Evolutionary conservation across 306 rosid species (phyloP), one percentile per base, ranked within the genome.

Genomic region (Prunus armeniaca): DNA sequence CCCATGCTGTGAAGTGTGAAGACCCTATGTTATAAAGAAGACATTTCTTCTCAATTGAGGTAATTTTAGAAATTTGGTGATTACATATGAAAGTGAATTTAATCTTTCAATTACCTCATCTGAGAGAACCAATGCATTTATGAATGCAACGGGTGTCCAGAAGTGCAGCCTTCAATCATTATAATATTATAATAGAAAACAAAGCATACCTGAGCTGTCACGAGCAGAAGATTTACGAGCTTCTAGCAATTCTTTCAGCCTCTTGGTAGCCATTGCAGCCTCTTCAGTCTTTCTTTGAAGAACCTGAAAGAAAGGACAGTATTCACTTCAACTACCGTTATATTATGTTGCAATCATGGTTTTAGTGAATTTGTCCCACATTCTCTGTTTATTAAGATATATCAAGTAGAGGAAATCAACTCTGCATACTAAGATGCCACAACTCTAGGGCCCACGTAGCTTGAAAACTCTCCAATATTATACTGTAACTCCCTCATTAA

Each of bases 281-380:
- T 96, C 99, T 88, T 96, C 99, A 32, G 99, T 96, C 86, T 96
- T 96, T 81, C 99, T 89, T 70, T 96, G 99, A 78, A 96, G 99
- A 82, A 96, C 99, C 99, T 96, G 87, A 77, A 79, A 79, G 55
- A 74, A 74, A 71, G 46, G 61, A 78, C 20, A 14, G 47, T 25
- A 22, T 10, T 49, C 52, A 65, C 76, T 54, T 54, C 17, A 65
- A 63, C 78, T 66, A 13, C 52, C 38, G 63, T 43, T 24, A 24
- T 34, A 5, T 3, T 15, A 67, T 30, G 58, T 38, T 14, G 4
- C 12, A 6, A 65, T 3, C 47, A 47, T 4, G 24, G 5, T 17
- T 46, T 52, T 18, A 4, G 34, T 38, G 11, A 20, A 56, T 65
- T 10, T n/a, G 15, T 9, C 9, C 28, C 45, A 47, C 15, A 3